These are phyloP conservation scores for Dioscorea alata DNA, from an alignment of 106 monocot species.

Conservation along the genomic window DNA sequence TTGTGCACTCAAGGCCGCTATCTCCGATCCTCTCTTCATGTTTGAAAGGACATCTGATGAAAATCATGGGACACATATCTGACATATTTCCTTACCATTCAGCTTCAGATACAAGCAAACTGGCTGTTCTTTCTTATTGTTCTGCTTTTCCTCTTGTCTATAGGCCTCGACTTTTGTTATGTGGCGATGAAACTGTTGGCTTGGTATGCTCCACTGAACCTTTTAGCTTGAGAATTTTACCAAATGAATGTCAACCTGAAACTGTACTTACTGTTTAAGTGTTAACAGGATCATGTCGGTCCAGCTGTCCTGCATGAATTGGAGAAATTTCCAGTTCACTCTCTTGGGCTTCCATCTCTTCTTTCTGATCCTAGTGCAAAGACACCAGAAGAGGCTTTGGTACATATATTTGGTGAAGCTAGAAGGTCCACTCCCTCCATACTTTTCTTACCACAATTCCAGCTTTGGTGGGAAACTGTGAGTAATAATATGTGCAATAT, in stretches of 20 bases:
- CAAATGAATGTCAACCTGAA: slow-evolving; percentile 9
- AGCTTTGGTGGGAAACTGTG: slow-evolving; percentile 99
- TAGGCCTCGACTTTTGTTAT: slow-evolving; percentile 89
- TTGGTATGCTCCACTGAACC: slow-evolving; percentile 41
- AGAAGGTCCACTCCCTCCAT: slow-evolving; percentile 89
- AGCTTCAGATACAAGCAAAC: slow-evolving; percentile 42
- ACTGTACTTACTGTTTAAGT: slow-evolving; percentile 25
- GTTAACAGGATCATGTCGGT: slow-evolving; percentile 90
- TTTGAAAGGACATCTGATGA: slow-evolving; percentile 60
- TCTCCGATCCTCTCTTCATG: slow-evolving; percentile 78
- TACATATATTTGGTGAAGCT: slow-evolving; percentile 98
- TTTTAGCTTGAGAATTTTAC: no score
- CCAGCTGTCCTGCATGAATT: slow-evolving; percentile 93
- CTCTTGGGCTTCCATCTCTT: slow-evolving; percentile 93
- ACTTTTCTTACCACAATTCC: slow-evolving; percentile 92
- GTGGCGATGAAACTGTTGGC: slow-evolving; percentile 80
- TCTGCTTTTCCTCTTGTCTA: slow-evolving; percentile 83
- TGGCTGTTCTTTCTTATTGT: slow-evolving; percentile 70
- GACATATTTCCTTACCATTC: slow-evolving; percentile 82
- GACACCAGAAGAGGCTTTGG: slow-evolving; percentile 94
- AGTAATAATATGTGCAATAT: slow-evolving; percentile 9
- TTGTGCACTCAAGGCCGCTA: slow-evolving; percentile 88
- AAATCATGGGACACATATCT: slow-evolving; percentile 62
- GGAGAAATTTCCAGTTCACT: slow-evolving; percentile 99
- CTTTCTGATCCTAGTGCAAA: slow-evolving; percentile 99